phyloP scores from a whole-genome alignment of 257 asterid genomes.

The Paraleonurus japonicus region DNA sequence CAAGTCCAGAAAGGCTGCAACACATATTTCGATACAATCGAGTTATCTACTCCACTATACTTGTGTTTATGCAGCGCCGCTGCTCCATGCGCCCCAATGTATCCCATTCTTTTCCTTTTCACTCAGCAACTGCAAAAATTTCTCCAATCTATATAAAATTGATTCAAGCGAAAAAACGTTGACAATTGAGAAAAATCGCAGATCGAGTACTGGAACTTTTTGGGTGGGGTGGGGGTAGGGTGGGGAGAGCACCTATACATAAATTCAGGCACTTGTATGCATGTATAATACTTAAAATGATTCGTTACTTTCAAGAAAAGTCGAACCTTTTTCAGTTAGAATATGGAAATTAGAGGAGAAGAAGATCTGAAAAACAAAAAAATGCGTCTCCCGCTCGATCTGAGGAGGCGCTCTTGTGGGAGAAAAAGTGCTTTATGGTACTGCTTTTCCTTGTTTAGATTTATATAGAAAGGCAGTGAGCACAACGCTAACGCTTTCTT shows the following conservation, averaged over 20 bases:
- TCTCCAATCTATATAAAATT: slow-evolving; percentile 6
- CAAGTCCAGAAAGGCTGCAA: slow-evolving; percentile 96
- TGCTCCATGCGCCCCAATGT: slow-evolving; percentile 89
- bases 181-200: background rate
- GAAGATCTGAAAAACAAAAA: background rate
- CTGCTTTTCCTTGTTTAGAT: background rate
- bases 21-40: slow-evolving; percentile 73
- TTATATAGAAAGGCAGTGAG: background rate
- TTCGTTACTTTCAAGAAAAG: background rate
- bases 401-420: background rate
- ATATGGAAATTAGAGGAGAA: background rate
- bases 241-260: too few species aligned
- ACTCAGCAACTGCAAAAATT: background rate
- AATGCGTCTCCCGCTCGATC: slow-evolving; percentile 19
- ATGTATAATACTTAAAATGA: background rate
- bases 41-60: slow-evolving; percentile 96
- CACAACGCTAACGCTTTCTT: background rate
- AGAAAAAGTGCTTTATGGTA: background rate
- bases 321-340: background rate
- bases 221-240: too few species aligned
- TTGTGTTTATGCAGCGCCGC: slow-evolving; percentile 80
- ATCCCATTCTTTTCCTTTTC: slow-evolving; percentile 57
- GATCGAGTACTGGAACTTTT: slow-evolving; percentile 21
- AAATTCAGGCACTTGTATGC: background rate
- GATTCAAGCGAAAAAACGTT: background rate